Base-by-base conservation (phyloP, 2,329 filamentous ascomycete species). In the Chaetomiaceae sp. region DNA sequence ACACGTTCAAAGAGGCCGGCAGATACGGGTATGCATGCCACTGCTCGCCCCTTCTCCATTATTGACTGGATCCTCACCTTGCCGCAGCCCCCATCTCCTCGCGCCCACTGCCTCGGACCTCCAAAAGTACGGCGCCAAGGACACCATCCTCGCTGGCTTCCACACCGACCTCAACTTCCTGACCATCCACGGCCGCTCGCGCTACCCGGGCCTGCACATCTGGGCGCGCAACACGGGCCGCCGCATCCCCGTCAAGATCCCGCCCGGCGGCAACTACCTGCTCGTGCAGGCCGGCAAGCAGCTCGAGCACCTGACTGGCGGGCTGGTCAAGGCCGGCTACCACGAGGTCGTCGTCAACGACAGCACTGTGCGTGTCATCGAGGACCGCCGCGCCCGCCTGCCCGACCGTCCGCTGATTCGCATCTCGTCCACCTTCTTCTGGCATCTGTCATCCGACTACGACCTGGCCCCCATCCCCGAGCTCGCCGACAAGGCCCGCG, bases 161-260 rank as follows among this genome's bases (percentile, higher is more conserved):
- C 78, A 81, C 62, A 81, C 78, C 1, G 78, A 81, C 57, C 74
- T 81, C 48, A 81, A 81, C 69, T 81, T 81, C 60, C 69, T 81
- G 42, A 81, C 78, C 53, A 81, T 81, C 63, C 78, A 81, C 65
- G 78, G 78, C 47, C 78, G 78, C 54, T 79, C 75, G 24, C 75
- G 78, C 49, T 81, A 79, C 55, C 78, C 78, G 0, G 78, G 78
- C 2, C 69, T 81, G 54, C 72, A 81, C 65, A 74, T 81, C 57
- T 81, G 78, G 78, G 78, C 76, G 18, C 75, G 78, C 55, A 81
- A 81, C 69, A 81, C 77, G 2, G 78, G 78, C 36, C 69, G 67
- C 51, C 72, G 73, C 53, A 79, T 81, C 53, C 62, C 77, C 36
- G 78, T 81, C 52, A 71, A 72, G 63, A 81, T 81, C 53, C 78